phyloP scores from a whole-genome alignment of 805 yeast species.

The Myxozyma sirexii region DNA sequence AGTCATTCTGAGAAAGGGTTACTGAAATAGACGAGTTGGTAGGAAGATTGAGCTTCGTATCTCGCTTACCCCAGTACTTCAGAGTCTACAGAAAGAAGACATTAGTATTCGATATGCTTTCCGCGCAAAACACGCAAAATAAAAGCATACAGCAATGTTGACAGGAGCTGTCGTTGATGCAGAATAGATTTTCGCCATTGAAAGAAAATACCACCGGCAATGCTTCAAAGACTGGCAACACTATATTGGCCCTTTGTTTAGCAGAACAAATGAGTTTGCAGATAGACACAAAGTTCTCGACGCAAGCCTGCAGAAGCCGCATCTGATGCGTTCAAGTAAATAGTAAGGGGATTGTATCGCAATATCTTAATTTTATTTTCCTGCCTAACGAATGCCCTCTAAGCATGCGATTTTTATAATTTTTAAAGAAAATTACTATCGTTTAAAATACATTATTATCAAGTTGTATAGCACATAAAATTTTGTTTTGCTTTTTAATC shows the following conservation, averaged over 20 bases:
- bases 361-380: no score
- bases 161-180: conserved; percentile 96
- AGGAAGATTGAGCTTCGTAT: conserved; percentile 82
- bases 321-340: neutral
- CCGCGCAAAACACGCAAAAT: neutral
- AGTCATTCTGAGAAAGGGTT: conserved; percentile 86
- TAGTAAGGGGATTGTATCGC: neutral
- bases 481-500: no score
- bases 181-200: conserved; percentile 47
- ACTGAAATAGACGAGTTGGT: conserved; percentile 96
- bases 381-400: no score
- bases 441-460: no score
- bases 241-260: neutral
- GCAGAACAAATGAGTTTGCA: neutral
- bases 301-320: neutral
- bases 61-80: conserved; percentile 99
- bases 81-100: conserved; percentile 58
- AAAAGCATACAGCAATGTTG: conserved; percentile 80
- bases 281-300: neutral
- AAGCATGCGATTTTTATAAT: no score
- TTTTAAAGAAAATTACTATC: no score
- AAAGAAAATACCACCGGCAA: neutral
- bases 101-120: neutral
- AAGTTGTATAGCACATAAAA: no score
- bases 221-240: neutral